These are phyloP conservation scores for Beta corolliflora DNA, from an alignment of 179 eudicot genomes.

Conservation along the genomic window DNA sequence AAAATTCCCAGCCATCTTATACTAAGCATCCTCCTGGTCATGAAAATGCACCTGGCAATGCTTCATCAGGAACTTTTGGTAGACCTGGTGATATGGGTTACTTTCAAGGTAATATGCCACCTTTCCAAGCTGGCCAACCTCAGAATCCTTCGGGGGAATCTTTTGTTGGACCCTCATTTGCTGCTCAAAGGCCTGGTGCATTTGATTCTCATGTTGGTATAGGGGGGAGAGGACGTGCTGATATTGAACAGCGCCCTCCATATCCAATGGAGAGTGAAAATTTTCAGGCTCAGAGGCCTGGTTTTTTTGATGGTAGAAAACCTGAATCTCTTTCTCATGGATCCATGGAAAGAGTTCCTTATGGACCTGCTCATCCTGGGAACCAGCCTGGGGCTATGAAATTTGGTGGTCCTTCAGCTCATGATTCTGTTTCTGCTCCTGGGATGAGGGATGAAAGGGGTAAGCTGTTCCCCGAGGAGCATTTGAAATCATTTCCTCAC, in stretches of 20 bases:
- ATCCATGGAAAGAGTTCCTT: slow-evolving; percentile 42
- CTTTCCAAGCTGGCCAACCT: slow-evolving; percentile 34
- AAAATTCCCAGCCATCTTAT: slow-evolving; percentile 30
- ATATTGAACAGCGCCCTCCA: slow-evolving; percentile 43
- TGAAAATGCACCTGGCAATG: slow-evolving; percentile 35
- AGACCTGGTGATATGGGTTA: slow-evolving; percentile 46
- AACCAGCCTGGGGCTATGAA: slow-evolving; percentile 38
- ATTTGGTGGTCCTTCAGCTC: slow-evolving; percentile 39
- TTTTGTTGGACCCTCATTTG: slow-evolving; percentile 33
- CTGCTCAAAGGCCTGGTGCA: slow-evolving; percentile 34
- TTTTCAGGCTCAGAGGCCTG: slow-evolving; percentile 45
- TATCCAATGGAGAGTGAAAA: slow-evolving; percentile 43
- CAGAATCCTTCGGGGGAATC: slow-evolving; percentile 41
- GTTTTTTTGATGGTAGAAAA: slow-evolving; percentile 49
- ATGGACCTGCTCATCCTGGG: slow-evolving; percentile 39
- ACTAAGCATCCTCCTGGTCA: slow-evolving; percentile 34
- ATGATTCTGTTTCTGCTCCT: slow-evolving; percentile 38
- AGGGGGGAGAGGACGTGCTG: slow-evolving; percentile 49
- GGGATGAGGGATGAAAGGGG: slow-evolving; percentile 55
- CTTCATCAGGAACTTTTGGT: slow-evolving; percentile 38
- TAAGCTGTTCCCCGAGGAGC: slow-evolving; percentile 46
- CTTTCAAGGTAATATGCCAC: slow-evolving; percentile 40
- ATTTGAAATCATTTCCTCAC: slow-evolving; percentile 51
- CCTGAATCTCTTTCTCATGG: slow-evolving; percentile 47
- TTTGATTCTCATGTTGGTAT: slow-evolving; percentile 40